Base-by-base conservation (phyloP, 495 filamentous ascomycete genomes). In the Bacidia gigantensis region DNA sequence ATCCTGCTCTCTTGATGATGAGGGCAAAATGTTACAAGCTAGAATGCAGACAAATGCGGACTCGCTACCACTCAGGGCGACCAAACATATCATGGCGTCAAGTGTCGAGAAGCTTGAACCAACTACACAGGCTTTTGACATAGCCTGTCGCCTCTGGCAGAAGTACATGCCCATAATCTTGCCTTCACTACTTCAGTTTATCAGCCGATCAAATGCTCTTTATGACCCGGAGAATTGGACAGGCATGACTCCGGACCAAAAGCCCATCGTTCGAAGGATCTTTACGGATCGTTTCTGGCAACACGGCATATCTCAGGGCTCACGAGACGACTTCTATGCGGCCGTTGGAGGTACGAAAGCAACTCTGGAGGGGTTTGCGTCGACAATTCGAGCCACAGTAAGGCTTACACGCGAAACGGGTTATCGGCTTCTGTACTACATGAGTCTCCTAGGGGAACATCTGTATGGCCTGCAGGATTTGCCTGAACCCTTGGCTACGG, bases 251-350 rank as follows among this genome's bases (percentile, higher is more conserved):
- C 67, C 71, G 32, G 87, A 95, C 39, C 83, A 90, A 75, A 81
- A 76, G 52, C 69, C 72, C 11, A 79, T 95, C 14, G 82, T 95
- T 25, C 78, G 78, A 26, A 80, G 86, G 3, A 86, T 96, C 44
- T 69, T 99, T 17, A 94, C 88, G 1, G 92, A 99, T 68, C 83
- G 92, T 22, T 97, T 99, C 62, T 99, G 92, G 92, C 92, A 99
- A 75, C 85, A 90, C 14, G 92, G 92, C 14, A 99, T 99, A 39
- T 96, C 92, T 0, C 84, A 77, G 56, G 92, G 94, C 23, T 96
- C 84, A 58, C 84, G 88, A 58, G 92, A 97, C 49, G 88, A 95
- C 29, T 99, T 99, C 62, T 97, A 95, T 65, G 86, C 92, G 40
- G 77, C 83, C 40, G 89, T 99, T 26, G 81, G 83, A 10, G 81